Conservation (phyloP, 371 early-diverging fungal species). For the Apophysomyces ossiformis region DNA sequence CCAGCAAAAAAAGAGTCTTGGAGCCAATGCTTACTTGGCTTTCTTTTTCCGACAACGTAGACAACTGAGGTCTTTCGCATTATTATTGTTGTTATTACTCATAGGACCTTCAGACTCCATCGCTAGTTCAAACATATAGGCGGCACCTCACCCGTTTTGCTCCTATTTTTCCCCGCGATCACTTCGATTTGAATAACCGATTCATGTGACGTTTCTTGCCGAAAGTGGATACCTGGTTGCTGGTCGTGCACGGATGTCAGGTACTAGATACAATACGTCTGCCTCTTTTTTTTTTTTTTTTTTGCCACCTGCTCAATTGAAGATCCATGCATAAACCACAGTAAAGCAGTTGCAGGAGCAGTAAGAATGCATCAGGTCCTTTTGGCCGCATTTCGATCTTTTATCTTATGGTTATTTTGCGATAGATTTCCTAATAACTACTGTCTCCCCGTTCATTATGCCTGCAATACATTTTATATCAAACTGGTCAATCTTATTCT, state of each 20-base stretch:
- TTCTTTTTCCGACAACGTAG: slow-evolving; percentile 57
- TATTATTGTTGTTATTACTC: slow-evolving; percentile 2
- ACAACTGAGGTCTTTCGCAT: slow-evolving; percentile 48
- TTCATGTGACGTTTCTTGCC: neutral
- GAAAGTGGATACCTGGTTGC: neutral
- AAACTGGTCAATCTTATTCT: neutral
- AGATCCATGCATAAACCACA: slow-evolving; percentile 18
- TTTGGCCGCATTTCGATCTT: neutral
- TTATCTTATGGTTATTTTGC: neutral
- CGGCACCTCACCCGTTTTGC: neutral
- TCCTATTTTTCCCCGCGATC: slow-evolving; percentile 26
- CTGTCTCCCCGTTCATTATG: neutral
- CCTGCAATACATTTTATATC: slow-evolving; percentile 2
- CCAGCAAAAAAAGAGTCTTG: neutral
- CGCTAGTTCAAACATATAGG: neutral
- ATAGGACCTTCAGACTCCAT: slow-evolving; percentile 14
- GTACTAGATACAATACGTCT: too few species aligned
- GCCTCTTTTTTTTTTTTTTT: slow-evolving; percentile 4
- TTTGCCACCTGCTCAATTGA: slow-evolving; percentile 21
- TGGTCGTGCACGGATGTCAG: neutral
- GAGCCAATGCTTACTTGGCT: slow-evolving; percentile 44
- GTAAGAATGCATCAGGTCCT: neutral
- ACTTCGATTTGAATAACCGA: neutral
- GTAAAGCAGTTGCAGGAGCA: neutral
- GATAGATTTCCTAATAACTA: neutral